Evolutionary conservation across 345 rosid genomes (phyloP).

Genomic region (Pelargonium nanum): DNA sequence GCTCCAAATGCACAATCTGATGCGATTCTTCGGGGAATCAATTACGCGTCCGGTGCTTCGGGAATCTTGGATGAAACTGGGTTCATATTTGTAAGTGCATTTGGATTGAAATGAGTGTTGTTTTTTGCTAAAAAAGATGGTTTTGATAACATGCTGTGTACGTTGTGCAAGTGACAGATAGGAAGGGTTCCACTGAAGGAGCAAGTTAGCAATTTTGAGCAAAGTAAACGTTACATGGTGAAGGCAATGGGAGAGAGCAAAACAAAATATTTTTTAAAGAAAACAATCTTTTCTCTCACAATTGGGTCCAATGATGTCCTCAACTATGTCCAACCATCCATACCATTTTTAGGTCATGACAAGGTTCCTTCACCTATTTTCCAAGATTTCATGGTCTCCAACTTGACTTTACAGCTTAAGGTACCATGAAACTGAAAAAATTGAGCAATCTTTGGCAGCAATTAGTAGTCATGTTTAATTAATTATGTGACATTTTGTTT

Average conservation of each 20-base stretch:
- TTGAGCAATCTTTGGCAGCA: too few relatives aligned
- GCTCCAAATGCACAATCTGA: conserved; percentile 27
- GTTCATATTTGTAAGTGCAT: conserved; percentile 30
- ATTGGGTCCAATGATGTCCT: conserved; percentile 48
- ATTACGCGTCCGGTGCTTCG: conserved; percentile 49
- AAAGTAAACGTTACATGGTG: conserved; percentile 38
- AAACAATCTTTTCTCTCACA: conserved; percentile 39
- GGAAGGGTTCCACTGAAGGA: conserved; percentile 38
- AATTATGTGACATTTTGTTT: conserved; percentile 1
- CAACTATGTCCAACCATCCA: conserved; percentile 38
- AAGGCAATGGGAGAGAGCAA: conserved; percentile 28
- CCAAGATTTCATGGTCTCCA: conserved; percentile 41
- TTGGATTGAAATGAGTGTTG: too few relatives aligned
- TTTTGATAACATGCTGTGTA: too few relatives aligned
- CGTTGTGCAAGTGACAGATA: too few relatives aligned
- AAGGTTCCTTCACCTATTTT: conserved; percentile 22
- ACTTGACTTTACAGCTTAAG: conserved; percentile 41
- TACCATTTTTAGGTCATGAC: conserved; percentile 30
- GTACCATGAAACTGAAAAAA: conserved; percentile 19
- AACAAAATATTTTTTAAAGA: conserved; percentile 30
- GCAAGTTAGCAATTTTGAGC: conserved; percentile 44
- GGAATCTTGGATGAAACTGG: conserved; percentile 50
- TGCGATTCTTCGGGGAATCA: conserved; percentile 28
- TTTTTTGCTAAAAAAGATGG: too few relatives aligned
- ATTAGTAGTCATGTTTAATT: too few relatives aligned